phyloP scores from a whole-genome alignment of 1,284 basidiomycete species.

The Wolfiporia cocos region DNA sequence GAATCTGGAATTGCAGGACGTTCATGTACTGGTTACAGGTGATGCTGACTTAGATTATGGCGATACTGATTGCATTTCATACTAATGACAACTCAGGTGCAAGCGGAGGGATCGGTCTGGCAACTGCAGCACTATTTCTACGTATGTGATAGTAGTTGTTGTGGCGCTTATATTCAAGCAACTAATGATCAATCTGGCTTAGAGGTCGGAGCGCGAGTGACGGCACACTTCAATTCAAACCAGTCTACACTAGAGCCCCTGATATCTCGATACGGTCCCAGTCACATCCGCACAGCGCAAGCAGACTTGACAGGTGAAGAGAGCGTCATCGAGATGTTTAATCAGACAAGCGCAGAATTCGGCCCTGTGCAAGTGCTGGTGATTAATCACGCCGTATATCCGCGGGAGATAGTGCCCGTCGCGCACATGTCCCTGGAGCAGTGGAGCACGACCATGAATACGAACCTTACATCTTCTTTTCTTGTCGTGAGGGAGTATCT shows the following conservation, averaged over 20 bases:
- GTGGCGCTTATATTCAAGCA: neutral
- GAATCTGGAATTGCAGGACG: slow-evolving; percentile 29
- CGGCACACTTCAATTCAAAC: slow-evolving; percentile 66
- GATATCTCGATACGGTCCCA: slow-evolving; percentile 28
- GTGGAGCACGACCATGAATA: slow-evolving; percentile 57
- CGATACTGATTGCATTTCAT: neutral
- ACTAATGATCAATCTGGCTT: neutral
- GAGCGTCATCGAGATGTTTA: slow-evolving; percentile 41
- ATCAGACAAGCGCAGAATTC: slow-evolving; percentile 28
- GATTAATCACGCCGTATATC: slow-evolving; percentile 63
- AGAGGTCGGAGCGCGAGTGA: slow-evolving; percentile 63
- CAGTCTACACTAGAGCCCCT: slow-evolving; percentile 39
- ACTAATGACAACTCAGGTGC: slow-evolving; percentile 21
- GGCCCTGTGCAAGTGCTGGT: slow-evolving; percentile 50
- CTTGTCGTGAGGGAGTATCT: slow-evolving; percentile 60
- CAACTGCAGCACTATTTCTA: slow-evolving; percentile 33
- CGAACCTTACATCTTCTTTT: slow-evolving; percentile 66
- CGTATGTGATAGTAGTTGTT: slow-evolving; percentile 24
- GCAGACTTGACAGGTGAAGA: slow-evolving; percentile 55
- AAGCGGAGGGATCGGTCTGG: slow-evolving; percentile 33
- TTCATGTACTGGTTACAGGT: slow-evolving; percentile 33
- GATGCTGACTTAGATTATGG: neutral
- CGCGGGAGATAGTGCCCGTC: slow-evolving; percentile 39
- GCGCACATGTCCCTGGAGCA: slow-evolving; percentile 55
- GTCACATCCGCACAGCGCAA: slow-evolving; percentile 37